phyloP scores from a whole-genome alignment of 2,329 filamentous ascomycete genomes.

The Shiraia sp. region DNA sequence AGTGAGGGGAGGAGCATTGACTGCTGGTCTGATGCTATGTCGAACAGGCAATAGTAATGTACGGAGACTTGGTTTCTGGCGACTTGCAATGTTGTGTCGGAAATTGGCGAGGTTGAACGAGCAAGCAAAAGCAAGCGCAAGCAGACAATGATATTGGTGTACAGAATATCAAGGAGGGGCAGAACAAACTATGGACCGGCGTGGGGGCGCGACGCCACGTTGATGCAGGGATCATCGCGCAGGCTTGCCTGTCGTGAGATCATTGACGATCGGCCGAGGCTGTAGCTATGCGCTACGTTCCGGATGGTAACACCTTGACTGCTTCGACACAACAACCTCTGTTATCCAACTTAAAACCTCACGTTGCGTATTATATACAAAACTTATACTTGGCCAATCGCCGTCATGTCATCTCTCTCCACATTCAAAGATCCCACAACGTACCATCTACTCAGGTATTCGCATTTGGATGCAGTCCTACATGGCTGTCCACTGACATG shows the following conservation, averaged over 20 bases:
- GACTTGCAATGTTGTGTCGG: too few species aligned
- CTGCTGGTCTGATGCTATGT: too few species aligned
- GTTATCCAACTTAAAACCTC: neutral
- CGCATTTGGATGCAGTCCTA: neutral
- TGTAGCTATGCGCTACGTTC: too few species aligned
- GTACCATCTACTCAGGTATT: slow-evolving; percentile 75
- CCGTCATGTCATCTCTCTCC: slow-evolving; percentile 51
- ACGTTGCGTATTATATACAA: neutral
- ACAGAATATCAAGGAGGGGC: neutral
- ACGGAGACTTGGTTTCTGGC: too few species aligned
- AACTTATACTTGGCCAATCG: neutral
- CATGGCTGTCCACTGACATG: slow-evolving; percentile 13
- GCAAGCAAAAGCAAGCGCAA: too few species aligned
- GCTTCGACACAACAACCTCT: neutral
- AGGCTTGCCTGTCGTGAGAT: slow-evolving; percentile 19
- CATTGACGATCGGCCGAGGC: slow-evolving; percentile 18
- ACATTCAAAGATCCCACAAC: slow-evolving; percentile 66
- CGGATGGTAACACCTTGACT: neutral
- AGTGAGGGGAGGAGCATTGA: slow-evolving; percentile 34
- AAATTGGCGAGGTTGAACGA: too few species aligned
- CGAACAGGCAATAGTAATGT: too few species aligned
- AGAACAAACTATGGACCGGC: neutral
- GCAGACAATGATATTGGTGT: too few species aligned
- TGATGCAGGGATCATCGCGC: slow-evolving; percentile 2
- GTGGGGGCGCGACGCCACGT: too few species aligned